Percentiles rank a stretch among this genome's conserved stretches.
These are phyloP conservation scores for Liriodendron chinense DNA, from an alignment of 164 flowering plant species.

Conservation along the genomic window DNA sequence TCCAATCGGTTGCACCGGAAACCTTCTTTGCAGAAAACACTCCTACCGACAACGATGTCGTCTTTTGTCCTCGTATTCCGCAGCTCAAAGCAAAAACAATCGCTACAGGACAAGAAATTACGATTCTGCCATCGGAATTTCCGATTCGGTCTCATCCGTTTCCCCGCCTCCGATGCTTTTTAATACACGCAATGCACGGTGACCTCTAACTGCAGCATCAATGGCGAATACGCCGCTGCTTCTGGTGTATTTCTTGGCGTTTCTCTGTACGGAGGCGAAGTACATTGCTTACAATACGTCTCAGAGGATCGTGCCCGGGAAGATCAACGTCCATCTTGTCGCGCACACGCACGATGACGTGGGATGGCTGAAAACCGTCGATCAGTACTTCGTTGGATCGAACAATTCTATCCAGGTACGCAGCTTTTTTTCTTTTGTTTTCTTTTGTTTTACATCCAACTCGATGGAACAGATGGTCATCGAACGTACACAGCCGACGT, in stretches of 20 bases:
- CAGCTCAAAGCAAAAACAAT: background rate
- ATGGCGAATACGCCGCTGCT: conserved; percentile 15
- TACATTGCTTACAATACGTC: conserved; percentile 61
- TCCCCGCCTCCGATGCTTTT: background rate
- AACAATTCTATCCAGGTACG: conserved; percentile 66
- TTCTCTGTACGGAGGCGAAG: conserved; percentile 24
- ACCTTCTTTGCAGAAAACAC: too few relatives aligned
- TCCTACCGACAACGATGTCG: too few relatives aligned
- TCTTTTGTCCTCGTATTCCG: too few relatives aligned
- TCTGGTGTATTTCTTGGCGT: conserved; percentile 3
- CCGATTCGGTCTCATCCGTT: background rate
- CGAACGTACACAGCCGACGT: too few relatives aligned
- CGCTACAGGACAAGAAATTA: background rate
- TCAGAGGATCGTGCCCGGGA: conserved; percentile 42
- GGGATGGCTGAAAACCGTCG: conserved; percentile 91
- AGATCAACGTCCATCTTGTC: conserved; percentile 83
- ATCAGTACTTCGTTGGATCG: conserved; percentile 82
- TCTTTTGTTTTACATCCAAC: background rate
- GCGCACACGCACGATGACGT: conserved; percentile 90
- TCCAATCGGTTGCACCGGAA: too few relatives aligned
- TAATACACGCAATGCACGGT: background rate
- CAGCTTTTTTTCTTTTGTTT: conserved; percentile 48
- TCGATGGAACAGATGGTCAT: background rate
- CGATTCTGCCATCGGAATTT: background rate
- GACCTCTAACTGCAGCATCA: background rate